Base-by-base conservation (phyloP, 345 rosid genomes). In the Corymbia maculata region DNA sequence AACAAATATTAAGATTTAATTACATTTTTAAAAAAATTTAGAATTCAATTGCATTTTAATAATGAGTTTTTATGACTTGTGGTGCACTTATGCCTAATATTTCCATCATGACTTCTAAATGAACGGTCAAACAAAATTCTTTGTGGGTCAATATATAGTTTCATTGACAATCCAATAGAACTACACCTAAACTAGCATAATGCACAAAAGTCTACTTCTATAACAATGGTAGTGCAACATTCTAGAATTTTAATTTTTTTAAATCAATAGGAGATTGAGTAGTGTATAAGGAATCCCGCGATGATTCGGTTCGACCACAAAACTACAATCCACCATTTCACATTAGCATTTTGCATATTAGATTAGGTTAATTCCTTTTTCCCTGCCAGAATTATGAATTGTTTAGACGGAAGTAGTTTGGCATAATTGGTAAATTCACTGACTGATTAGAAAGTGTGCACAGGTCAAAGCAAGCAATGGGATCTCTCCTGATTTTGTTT, bases 11-110 rank as follows among this genome's bases (percentile, higher is more conserved):
- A 55, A 1, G 1, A 55, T 0, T 55, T 2, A 2, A 55, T 55
- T 55, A 0, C 1, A 55, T 1, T 55, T 55, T 55, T 9, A 0
- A 22, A 0, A 55, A 22, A 2, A 1, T 21, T 55, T 55, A 55
- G 22, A 0, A 55, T 0, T 22, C 2, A 55, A 55, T 9, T 22
- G 1, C 1, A 55, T 1, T 55, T 55, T 55, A 11, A 55, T 9
- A 1, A 55, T 0, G 1, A 22, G 0, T 22, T 55, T 36, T 55
- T 55, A 55, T 1, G 1, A 55, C 24, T 55, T 22, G 22, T 2
- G 24, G 21, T 22, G 2, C 6, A 22, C 61, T 55, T 55, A 55
- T 22, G 0, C 1, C 2, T 4, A 12, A n/a, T 6, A 64, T 68
- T 68, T 30, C 9, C 45, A 36, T 68, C 45, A 32, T 5, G 80